Conservation (phyloP, 352 stramenopile species). For the Phytophthora chlamydospora region DNA sequence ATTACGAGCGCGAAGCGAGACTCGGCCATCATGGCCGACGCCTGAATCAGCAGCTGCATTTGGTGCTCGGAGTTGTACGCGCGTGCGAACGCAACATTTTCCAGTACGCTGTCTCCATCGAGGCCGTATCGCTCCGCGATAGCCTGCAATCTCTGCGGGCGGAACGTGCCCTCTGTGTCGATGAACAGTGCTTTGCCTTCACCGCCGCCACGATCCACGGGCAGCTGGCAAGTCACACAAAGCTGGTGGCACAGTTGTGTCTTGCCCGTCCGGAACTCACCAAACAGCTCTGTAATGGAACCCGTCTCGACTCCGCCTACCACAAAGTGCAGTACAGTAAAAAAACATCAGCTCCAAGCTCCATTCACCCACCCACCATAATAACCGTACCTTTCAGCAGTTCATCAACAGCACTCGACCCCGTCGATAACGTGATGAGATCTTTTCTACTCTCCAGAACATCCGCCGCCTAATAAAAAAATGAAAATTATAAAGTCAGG, state of each 20-base stretch:
- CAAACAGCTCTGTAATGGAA: conserved; percentile 98
- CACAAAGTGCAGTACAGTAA: neutral
- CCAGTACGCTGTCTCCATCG: conserved; percentile 95
- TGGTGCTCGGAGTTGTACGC: conserved; percentile 99
- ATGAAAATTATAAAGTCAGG: neutral
- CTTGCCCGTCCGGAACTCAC: conserved; percentile 99
- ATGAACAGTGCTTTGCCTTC: conserved; percentile 99
- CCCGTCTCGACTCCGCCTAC: conserved; percentile 98
- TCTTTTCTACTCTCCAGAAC: conserved; percentile 90
- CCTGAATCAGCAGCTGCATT: conserved; percentile 97
- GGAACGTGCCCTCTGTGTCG: conserved; percentile 99
- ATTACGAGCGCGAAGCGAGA: conserved; percentile 95
- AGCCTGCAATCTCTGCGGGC: conserved; percentile 94
- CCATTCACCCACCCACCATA: neutral
- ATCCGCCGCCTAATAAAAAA: conserved; percentile 74
- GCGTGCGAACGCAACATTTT: conserved; percentile 99
- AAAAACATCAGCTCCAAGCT: conserved; percentile 2
- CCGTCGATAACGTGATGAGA: conserved; percentile 95
- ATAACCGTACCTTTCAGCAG: conserved; percentile 76
- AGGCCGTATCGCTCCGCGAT: conserved; percentile 99
- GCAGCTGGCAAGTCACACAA: conserved; percentile 99
- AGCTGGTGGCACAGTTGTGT: conserved; percentile 99
- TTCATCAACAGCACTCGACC: conserved; percentile 90
- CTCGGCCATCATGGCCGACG: conserved; percentile 98
- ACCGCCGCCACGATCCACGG: conserved; percentile 96